Evolutionary conservation across 805 yeast species (phyloP), one percentile per base, ranked within the genome.

Genomic region (Yarrowia divulgata): DNA sequence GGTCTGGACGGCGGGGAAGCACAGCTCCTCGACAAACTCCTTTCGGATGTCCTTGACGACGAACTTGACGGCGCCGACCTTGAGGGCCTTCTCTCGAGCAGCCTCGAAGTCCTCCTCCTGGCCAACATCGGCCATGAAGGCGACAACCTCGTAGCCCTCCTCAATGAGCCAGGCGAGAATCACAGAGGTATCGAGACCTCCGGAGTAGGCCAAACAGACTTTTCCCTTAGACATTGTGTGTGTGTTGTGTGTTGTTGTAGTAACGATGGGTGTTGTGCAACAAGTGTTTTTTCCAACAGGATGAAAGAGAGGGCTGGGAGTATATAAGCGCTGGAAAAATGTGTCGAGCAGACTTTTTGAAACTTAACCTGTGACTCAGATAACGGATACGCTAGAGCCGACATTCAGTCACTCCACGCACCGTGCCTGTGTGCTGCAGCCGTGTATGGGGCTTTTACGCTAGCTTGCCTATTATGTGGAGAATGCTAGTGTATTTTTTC

Each of bases 31-130:
- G 71, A 95, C 97, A 76, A 94, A 95, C 80, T 95, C 94, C 80
- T 91, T 87, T 84, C 97, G 91, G 77, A 95, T 97, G 77, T 95
- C 99, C 76, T 88, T 97, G 62, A 90, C 87, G 62, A 95, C 95
- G 80, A 90, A 95, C 82, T 95, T 95, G 77, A 97, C 86, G 70
- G 99, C 99, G 82, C 99, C 99, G 76, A 95, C 92, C 76, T 93
- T 91, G 75, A 94, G 84, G 23, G 99, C 99, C 84, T 95, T 95
- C 80, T 87, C 93, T 80, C 92, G 91, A 72, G 99, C 99, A 71
- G 94, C 98, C 71, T 88, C 97, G 76, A 95, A 95, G 82, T 95
- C 99, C 85, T 95, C 99, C 84, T 95, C 99, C 85, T 95, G 99
- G 76, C 99, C 99, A 76, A 95, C 93, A 82, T 95, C 90, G 78